A percentile compares a stretch with the other conserved stretches of the same genome.
phyloP scores from a whole-genome alignment of 2,329 filamentous ascomycete genomes.

The Beauveria pseudobassiana region DNA sequence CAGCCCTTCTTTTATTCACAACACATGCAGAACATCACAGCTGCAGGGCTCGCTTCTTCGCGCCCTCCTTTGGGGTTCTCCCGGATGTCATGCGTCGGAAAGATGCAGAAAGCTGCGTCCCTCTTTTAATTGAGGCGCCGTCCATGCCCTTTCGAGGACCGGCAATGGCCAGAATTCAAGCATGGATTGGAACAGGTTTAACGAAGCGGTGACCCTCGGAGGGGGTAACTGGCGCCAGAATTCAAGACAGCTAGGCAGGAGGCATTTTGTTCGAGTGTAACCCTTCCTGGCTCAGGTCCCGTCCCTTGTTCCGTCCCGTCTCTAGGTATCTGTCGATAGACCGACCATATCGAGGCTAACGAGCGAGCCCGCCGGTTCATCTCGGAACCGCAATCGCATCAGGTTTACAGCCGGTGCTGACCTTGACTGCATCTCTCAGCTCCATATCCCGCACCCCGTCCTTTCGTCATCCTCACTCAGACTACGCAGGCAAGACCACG shows the following conservation, averaged over 20 bases:
- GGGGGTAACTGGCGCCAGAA: background rate
- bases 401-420: background rate
- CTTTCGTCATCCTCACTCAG: background rate
- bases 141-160: background rate
- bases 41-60: background rate
- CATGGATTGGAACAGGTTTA: background rate
- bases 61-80: background rate
- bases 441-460: background rate
- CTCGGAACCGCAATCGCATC: background rate
- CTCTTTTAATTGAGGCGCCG: background rate
- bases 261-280: background rate
- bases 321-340: background rate
- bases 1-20: background rate
- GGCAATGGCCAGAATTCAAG: background rate
- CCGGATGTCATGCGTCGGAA: background rate
- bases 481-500: background rate
- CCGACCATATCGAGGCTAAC: background rate
- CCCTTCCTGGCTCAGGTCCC: background rate
- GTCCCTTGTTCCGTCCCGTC: background rate
- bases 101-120: background rate
- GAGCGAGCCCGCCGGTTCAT: background rate
- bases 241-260: background rate
- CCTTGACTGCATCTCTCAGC: background rate
- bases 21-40: slow-evolving; percentile 5
- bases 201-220: background rate